Evolutionary conservation across 495 filamentous ascomycete species (phyloP).

Genomic region (Penicillium alfredii): DNA sequence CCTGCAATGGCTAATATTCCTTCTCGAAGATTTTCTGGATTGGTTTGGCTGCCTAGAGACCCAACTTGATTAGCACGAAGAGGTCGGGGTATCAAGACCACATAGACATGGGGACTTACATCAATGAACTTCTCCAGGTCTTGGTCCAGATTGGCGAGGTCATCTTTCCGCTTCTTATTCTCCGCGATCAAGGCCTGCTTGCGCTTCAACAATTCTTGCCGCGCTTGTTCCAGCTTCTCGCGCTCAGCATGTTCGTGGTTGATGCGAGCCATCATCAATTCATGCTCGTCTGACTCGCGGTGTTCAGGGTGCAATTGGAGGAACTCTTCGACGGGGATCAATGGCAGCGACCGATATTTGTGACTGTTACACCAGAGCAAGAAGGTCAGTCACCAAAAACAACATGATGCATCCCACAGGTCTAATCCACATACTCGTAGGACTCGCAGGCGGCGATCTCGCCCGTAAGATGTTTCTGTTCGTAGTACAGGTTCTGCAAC

Average conservation of each 20-base stretch:
- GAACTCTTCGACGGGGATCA: conserved; percentile 80
- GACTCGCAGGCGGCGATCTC: conserved; percentile 89
- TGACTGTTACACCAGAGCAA: conserved; percentile 52
- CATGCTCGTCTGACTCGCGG: conserved; percentile 60
- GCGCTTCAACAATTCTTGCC: conserved; percentile 78
- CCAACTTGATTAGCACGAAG: too few species aligned
- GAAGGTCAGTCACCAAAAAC: background rate
- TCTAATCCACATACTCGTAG: conserved; percentile 68
- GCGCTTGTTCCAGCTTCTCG: conserved; percentile 77
- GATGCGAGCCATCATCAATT: conserved; percentile 86
- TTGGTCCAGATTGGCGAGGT: conserved; percentile 80
- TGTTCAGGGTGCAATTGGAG: conserved; percentile 72
- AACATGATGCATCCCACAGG: background rate
- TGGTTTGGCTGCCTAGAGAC: conserved; percentile 67
- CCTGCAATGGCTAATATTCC: conserved; percentile 41
- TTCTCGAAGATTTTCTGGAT: conserved; percentile 81
- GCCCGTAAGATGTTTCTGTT: conserved; percentile 81
- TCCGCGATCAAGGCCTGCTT: conserved; percentile 90
- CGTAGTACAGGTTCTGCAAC: conserved; percentile 94
- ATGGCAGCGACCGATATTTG: conserved; percentile 75
- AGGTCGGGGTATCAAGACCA: too few species aligned
- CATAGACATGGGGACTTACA: conserved; percentile 22
- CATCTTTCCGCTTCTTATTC: conserved; percentile 92
- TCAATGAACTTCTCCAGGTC: conserved; percentile 90
- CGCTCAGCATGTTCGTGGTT: conserved; percentile 84